A percentile compares a stretch with the other conserved stretches of the same genome.
phyloP scores from a whole-genome alignment of 2,329 filamentous ascomycete species.

The Fusarium protoensiforme region DNA sequence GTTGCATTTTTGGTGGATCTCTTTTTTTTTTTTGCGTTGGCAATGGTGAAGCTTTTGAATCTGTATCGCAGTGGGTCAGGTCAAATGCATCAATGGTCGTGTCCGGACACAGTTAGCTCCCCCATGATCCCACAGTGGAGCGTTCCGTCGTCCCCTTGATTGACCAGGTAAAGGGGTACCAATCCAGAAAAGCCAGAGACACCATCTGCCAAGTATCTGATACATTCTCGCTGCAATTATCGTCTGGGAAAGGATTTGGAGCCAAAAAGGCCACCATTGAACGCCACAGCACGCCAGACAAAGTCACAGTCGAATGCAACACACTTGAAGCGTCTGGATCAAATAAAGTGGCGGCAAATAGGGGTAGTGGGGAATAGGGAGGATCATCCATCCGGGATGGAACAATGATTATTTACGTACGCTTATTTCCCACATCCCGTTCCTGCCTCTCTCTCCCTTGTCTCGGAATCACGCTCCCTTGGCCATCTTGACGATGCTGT shows the following conservation, averaged over 20 bases:
- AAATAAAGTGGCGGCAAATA: slow-evolving; percentile 23
- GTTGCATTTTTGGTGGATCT: not conserved
- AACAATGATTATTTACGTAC: not conserved
- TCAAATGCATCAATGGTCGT: not conserved
- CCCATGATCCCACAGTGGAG: not conserved
- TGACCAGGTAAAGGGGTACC: not conserved
- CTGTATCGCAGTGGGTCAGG: not conserved
- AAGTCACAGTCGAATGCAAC: not conserved
- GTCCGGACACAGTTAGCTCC: not conserved
- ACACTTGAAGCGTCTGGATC: not conserved
- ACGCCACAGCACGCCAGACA: not conserved
- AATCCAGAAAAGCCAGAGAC: not conserved
- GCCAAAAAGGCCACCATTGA: not conserved
- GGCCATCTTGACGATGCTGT: slow-evolving; percentile 24
- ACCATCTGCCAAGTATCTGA: not conserved
- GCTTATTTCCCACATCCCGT: not conserved
- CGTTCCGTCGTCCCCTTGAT: not conserved
- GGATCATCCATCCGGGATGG: slow-evolving; percentile 1
- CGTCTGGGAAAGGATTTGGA: not conserved
- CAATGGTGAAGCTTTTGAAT: not conserved
- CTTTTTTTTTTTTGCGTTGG: not conserved
- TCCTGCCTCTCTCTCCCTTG: not conserved
- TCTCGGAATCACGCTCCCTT: not conserved
- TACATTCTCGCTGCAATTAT: not conserved
- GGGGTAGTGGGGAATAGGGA: slow-evolving; percentile 26